A percentile compares a stretch with the other conserved stretches of the same genome.
Conservation (phyloP, 306 rosid genomes). For the Vigna hirtella region DNA sequence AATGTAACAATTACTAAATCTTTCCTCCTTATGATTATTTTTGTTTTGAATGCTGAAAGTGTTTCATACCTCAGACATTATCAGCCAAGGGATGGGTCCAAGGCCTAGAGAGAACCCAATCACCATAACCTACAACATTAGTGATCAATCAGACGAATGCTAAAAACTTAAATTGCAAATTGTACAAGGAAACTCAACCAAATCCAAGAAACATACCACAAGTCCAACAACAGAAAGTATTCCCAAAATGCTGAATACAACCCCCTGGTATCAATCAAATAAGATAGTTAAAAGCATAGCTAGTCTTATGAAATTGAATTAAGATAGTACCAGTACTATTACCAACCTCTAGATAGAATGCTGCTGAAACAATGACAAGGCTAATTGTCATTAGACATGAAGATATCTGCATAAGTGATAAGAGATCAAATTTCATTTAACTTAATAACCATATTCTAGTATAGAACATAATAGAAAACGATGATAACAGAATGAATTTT, state of each 20-base stretch:
- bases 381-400: conserved; percentile 75
- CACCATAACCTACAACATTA: conserved; percentile 60
- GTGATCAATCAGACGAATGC: conserved; percentile 28
- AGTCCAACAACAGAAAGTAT: conserved; percentile 70
- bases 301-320: conserved; percentile 31
- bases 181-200: not conserved
- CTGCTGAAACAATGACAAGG: conserved; percentile 67
- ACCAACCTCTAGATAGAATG: conserved; percentile 74
- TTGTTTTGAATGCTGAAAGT: not conserved
- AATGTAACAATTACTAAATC: conserved; percentile 11
- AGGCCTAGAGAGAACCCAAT: conserved; percentile 77
- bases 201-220: conserved; percentile 64
- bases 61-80: conserved; percentile 84
- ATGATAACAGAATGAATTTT: not conserved
- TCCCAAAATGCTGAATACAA: conserved; percentile 52
- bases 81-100: conserved; percentile 92
- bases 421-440: conserved; percentile 25
- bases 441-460: conserved; percentile 19
- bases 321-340: conserved; percentile 31
- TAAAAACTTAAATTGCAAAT: not conserved
- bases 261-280: conserved; percentile 50
- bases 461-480: conserved; percentile 1
- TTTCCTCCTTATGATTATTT: conserved; percentile 12
- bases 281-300: conserved; percentile 36
- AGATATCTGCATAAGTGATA: conserved; percentile 62